These are phyloP conservation scores for Ascochyta viciae-villosae DNA, from an alignment of 2,329 filamentous ascomycete genomes.

Conservation along the genomic window DNA sequence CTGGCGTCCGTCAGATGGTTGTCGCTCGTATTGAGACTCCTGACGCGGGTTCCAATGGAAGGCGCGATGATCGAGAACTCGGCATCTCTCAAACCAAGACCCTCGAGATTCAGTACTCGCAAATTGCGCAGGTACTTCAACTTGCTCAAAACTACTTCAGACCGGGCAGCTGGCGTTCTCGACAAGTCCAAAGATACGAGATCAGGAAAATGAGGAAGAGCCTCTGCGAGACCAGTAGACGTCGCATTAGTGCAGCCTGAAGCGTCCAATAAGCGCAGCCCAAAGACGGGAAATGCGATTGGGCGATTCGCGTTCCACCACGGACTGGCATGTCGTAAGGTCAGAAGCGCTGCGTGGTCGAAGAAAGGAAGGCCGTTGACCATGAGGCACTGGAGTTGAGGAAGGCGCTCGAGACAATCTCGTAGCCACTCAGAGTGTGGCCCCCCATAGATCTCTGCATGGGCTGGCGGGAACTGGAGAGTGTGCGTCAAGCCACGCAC, in stretches of 20 bases:
- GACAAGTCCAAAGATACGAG: constrained; percentile 67
- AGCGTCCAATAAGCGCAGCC: constrained; percentile 63
- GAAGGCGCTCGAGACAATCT: constrained; percentile 64
- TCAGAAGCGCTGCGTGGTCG: constrained; percentile 64
- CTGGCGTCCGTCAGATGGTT: constrained; percentile 65
- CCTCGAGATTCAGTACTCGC: constrained; percentile 64
- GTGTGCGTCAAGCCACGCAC: constrained; percentile 67
- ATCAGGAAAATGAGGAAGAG: constrained; percentile 60
- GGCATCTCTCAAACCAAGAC: constrained; percentile 60
- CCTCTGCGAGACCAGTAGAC: constrained; percentile 59
- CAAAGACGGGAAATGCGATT: constrained; percentile 49
- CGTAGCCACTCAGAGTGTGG: constrained; percentile 66
- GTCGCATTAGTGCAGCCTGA: constrained; percentile 66
- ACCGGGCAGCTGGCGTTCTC: constrained; percentile 58
- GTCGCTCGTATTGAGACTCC: constrained; percentile 64
- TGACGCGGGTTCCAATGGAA: constrained; percentile 59
- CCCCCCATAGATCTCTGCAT: constrained; percentile 67
- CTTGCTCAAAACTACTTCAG: constrained; percentile 56
- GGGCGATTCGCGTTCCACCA: constrained; percentile 31
- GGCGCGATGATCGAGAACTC: constrained; percentile 61
- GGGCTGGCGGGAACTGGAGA: constrained; percentile 65
- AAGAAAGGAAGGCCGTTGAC: constrained; percentile 67
- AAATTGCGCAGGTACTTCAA: constrained; percentile 58
- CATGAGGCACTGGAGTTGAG: constrained; percentile 65
- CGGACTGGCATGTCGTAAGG: constrained; percentile 51